Base-by-base conservation (phyloP, 73 alveolate genomes). In the Halteria grandinella region DNA sequence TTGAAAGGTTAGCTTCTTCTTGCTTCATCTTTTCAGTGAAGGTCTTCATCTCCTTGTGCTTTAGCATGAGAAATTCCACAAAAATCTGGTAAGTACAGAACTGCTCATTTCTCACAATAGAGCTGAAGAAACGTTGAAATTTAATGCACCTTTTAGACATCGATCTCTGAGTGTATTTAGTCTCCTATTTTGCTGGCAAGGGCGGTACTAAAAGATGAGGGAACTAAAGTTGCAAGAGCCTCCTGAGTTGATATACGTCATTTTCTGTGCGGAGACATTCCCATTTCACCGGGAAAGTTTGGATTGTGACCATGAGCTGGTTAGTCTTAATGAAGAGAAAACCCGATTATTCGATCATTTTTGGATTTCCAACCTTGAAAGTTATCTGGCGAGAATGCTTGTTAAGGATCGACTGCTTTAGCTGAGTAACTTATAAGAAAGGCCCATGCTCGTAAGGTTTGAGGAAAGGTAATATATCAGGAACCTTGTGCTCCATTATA, bases 271-370 rank as follows among this genome's bases (percentile, higher is more conserved):
- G 37, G 5, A 14, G 4, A 5, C 37, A 55, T 11, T 60, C 77
- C 77, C 77, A 60, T 60, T 60, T 60, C 77, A 60, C 43, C 10
- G 77, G 77, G 15, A 11, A 18, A 23, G 77, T 60, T 37, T 36
- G 77, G 3, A 60, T 37, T 8, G 20, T 60, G 29, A 60, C 37
- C 11, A 25, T 21, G 14, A 60, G 40, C 11, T 60, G 21, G 24
- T 23, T 60, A 7, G 55, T 14, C 43, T 60, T 60, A 18, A 60
- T 60, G 29, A 60, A 60, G 29, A 60, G 59, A 39, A 60, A 60
- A 24, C 43, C 77, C 8, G 77, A 40, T 5, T 6, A 17, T 18
- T 34, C 18, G 8, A 5, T 60, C 5, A 60, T 59, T 60, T 60
- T 60, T 21, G 49, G 17, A 36, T 14, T 2, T 10, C 20, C 21